Evolutionary conservation across 345 rosid genomes (phyloP), one percentile per base, ranked within the genome.

Genomic region (Lepidium sativum): DNA sequence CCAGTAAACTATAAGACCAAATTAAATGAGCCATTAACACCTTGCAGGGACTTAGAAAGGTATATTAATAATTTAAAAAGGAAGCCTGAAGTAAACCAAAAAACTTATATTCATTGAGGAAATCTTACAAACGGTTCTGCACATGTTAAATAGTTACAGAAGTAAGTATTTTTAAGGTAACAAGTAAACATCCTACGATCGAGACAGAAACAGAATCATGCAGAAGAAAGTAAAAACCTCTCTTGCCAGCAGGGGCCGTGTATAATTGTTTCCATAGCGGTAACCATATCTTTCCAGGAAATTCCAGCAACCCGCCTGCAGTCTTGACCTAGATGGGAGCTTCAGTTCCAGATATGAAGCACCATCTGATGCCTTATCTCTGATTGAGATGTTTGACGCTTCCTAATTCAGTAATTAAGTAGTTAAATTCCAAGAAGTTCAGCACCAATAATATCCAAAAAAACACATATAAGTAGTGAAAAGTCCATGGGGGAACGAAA

Each of bases 211-310:
- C n/a, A 59, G 42, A 25, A 65, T 32, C 49, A 62, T 23, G 61
- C 32, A 70, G 39, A 23, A 67, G 74, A 79, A 54, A 56, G 31
- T 77, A 64, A 52, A 8, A 80, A 94, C 99, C 99, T 94, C 99
- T 54, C 82, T 80, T 29, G 99, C 89, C 56, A 94, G 96, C 74
- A 94, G 76, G 37, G 91, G 59, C 15, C 99, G 79, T 6, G 60
- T 78, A 38, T 37, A 20, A 16, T 77, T 75, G 14, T 73, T 81
- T 56, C 97, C 96, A 62, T 90, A 90, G 69, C 82, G 86, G 57
- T 84, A 90, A 66, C 99, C 99, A 63, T 87, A 94, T 84, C 85
- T 82, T 61, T 86, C 96, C 60, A 94, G 65, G 68, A 94, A 94
- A 51, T 75, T 83, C 99, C 99, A 94, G 68, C 63, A 68, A 52